Conservation (phyloP, 305 asterid genomes). For the Euphrasia arctica region DNA sequence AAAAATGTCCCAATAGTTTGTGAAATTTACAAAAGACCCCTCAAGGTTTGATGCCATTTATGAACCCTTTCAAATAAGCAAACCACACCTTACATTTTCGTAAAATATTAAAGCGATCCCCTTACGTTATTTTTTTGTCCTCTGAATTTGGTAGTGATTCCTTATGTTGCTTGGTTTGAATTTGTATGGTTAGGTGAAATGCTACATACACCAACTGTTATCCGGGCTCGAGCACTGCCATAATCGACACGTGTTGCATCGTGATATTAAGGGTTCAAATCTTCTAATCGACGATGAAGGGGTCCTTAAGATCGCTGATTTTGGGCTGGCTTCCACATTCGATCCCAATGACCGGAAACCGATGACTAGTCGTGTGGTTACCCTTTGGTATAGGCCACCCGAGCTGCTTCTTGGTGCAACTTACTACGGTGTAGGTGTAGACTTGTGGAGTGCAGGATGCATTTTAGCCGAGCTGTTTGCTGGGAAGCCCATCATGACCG, state of each 20-base stretch:
- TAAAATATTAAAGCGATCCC: too few relatives aligned
- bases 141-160: slow-evolving; percentile 23
- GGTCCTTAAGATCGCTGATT: slow-evolving; percentile 85
- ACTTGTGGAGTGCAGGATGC: slow-evolving; percentile 95
- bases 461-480: slow-evolving; percentile 86
- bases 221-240: slow-evolving; percentile 95
- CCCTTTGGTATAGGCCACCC: slow-evolving; percentile 93
- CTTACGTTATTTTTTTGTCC: neutral
- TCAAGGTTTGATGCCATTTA: too few relatives aligned
- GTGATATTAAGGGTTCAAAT: slow-evolving; percentile 92
- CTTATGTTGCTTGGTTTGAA: slow-evolving; percentile 26
- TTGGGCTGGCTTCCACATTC: slow-evolving; percentile 79
- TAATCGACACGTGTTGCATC: slow-evolving; percentile 70
- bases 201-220: slow-evolving; percentile 74
- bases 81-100: too few relatives aligned
- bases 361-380: slow-evolving; percentile 93
- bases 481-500: slow-evolving; percentile 93
- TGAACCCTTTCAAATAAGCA: too few relatives aligned
- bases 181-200: slow-evolving; percentile 64
- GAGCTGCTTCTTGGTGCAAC: slow-evolving; percentile 94
- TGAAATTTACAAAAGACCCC: too few relatives aligned
- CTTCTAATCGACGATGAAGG: slow-evolving; percentile 76
- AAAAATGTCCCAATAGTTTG: too few relatives aligned
- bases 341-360: slow-evolving; percentile 80
- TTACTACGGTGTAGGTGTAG: slow-evolving; percentile 81